Evolutionary conservation across 2,329 filamentous ascomycete genomes (phyloP).

Genomic region (Ophiocordyceps camponoti-rufipedis): DNA sequence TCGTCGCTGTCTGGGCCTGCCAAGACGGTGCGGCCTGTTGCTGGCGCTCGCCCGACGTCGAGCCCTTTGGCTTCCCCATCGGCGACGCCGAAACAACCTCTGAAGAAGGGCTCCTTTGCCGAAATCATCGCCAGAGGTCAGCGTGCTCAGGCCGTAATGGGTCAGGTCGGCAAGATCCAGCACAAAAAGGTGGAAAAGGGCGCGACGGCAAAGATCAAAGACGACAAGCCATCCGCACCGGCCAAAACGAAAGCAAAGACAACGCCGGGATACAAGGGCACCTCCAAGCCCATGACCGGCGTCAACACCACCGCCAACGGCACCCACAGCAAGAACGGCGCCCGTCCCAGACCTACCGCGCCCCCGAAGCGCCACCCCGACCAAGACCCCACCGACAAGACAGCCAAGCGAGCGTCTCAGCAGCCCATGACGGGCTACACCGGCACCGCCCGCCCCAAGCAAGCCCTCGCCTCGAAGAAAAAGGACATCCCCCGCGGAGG

Average conservation of each 20-base stretch:
- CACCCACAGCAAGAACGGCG: conserved; percentile 1
- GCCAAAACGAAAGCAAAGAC: conserved; percentile 8
- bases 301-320: conserved; percentile 8
- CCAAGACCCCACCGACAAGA: conserved; percentile 30
- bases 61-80: conserved; percentile 19
- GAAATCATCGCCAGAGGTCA: conserved; percentile 59
- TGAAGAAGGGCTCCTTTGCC: conserved; percentile 57
- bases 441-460: conserved; percentile 43
- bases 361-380: conserved; percentile 8
- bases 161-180: conserved; percentile 52
- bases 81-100: conserved; percentile 24
- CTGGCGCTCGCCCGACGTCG: conserved; percentile 8
- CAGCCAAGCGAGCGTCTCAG: conserved; percentile 39
- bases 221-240: conserved; percentile 17
- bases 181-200: conserved; percentile 54
- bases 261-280: conserved; percentile 12
- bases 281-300: conserved; percentile 11
- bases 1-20: not conserved
- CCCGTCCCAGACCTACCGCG: conserved; percentile 2
- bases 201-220: conserved; percentile 22
- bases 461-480: conserved; percentile 15
- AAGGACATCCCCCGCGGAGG: conserved; percentile 18
- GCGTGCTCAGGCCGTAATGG: conserved; percentile 41
- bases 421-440: conserved; percentile 47
- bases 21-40: conserved; percentile 3